Evolutionary conservation across 345 rosid genomes (phyloP).

Genomic region (Bruguiera sexangula): DNA sequence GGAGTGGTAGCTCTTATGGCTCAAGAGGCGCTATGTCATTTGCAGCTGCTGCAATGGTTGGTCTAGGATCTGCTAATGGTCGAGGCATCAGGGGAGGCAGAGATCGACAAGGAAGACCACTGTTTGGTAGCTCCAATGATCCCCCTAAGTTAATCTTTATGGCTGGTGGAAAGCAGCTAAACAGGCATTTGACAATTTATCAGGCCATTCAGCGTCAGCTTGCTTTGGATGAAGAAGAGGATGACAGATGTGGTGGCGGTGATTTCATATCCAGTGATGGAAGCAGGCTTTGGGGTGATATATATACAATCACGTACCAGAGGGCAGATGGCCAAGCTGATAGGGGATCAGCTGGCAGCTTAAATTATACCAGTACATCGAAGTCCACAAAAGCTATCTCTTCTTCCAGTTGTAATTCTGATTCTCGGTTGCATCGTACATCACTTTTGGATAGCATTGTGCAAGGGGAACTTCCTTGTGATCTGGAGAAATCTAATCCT

Average conservation of each 20-base stretch:
- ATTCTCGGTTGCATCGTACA: slow-evolving; percentile 42
- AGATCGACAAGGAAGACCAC: slow-evolving; percentile 78
- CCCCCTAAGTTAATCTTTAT: slow-evolving; percentile 76
- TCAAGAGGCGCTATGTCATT: slow-evolving; percentile 95
- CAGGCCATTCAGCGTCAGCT: slow-evolving; percentile 97
- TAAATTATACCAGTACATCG: slow-evolving; percentile 43
- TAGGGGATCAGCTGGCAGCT: slow-evolving; percentile 59
- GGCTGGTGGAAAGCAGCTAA: slow-evolving; percentile 86
- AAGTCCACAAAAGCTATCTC: slow-evolving; percentile 59
- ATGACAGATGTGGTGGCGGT: slow-evolving; percentile 74
- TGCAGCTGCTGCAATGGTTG: slow-evolving; percentile 99
- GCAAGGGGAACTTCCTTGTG: slow-evolving; percentile 88
- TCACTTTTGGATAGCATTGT: slow-evolving; percentile 90
- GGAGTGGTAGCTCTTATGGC: slow-evolving; percentile 64
- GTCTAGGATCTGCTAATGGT: slow-evolving; percentile 85
- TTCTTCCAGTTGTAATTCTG: slow-evolving; percentile 41
- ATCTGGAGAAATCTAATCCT: slow-evolving; percentile 87
- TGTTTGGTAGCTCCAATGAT: slow-evolving; percentile 60
- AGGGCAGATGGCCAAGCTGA: slow-evolving; percentile 81
- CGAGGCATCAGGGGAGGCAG: slow-evolving; percentile 91
- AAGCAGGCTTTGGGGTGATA: slow-evolving; percentile 81
- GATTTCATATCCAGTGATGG: slow-evolving; percentile 88
- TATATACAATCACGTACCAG: slow-evolving; percentile 86
- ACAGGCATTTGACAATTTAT: slow-evolving; percentile 88
- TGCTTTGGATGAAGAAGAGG: slow-evolving; percentile 84